A percentile compares a stretch with the other conserved stretches of the same genome.
These are phyloP conservation scores for Pyrenopolyporus hunteri DNA, from an alignment of 495 filamentous ascomycete species.

Conservation along the genomic window DNA sequence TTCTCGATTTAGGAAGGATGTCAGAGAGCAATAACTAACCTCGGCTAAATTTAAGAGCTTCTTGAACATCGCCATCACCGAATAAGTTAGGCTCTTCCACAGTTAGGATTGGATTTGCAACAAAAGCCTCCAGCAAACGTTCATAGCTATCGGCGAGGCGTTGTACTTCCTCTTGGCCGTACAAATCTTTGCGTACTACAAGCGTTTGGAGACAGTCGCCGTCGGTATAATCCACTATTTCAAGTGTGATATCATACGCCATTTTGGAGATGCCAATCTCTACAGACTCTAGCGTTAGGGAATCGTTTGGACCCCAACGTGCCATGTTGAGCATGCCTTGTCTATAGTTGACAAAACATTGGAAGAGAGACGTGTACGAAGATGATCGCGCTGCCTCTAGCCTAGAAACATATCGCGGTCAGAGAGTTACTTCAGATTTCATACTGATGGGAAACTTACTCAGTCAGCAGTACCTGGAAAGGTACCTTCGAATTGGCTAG, in stretches of 20 bases:
- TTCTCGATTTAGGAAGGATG: no score
- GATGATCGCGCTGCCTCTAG: conserved; percentile 24
- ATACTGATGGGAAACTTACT: no score
- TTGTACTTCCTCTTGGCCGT: background rate
- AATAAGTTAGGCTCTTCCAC: background rate
- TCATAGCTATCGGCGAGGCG: background rate
- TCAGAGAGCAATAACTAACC: no score
- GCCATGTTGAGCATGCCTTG: background rate
- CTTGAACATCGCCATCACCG: background rate
- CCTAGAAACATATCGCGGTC: no score
- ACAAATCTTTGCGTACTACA: background rate
- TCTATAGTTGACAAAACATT: conserved; percentile 48
- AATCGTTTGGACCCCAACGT: background rate
- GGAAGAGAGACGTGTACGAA: conserved; percentile 44
- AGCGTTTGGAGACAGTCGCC: background rate
- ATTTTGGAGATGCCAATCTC: background rate
- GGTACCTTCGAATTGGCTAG: conserved; percentile 39
- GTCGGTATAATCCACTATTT: background rate
- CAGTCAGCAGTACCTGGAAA: no score
- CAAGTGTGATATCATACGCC: background rate
- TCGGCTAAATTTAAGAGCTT: background rate
- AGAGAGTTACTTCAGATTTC: no score
- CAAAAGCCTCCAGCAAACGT: background rate
- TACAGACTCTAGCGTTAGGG: background rate
- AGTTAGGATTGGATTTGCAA: background rate